Percentiles rank a stretch among this genome's conserved stretches.
Evolutionary conservation across 164 flowering plant species (phyloP).

Genomic region (Dillenia suffruticosa): DNA sequence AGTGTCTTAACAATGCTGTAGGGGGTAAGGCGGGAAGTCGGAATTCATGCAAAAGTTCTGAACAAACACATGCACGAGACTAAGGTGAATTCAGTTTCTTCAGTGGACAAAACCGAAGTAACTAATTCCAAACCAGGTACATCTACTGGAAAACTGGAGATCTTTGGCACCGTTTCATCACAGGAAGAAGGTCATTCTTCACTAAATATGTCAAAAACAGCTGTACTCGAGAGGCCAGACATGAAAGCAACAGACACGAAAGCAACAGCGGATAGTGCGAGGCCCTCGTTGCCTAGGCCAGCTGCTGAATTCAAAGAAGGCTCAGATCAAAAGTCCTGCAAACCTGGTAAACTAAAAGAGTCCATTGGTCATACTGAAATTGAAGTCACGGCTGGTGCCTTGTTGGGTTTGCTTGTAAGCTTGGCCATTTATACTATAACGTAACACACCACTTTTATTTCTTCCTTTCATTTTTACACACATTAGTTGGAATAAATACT

Average conservation of each 20-base stretch:
- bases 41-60: conserved; percentile 64
- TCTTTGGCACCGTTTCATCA: conserved; percentile 10
- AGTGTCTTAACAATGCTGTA: conserved; percentile 19
- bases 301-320: conserved; percentile 10
- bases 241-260: background rate
- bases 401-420: conserved; percentile 63
- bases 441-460: conserved; percentile 5
- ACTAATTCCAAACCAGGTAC: conserved; percentile 18
- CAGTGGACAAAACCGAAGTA: conserved; percentile 11
- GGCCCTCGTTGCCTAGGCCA: background rate
- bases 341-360: conserved; percentile 44
- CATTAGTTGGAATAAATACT: too few species aligned
- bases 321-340: background rate
- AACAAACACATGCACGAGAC: conserved; percentile 31
- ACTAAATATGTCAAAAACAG: conserved; percentile 9
- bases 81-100: conserved; percentile 8
- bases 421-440: conserved; percentile 32
- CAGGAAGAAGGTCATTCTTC: conserved; percentile 14
- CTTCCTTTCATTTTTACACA: background rate
- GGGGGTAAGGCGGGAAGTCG: conserved; percentile 94
- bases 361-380: conserved; percentile 73
- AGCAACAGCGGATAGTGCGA: conserved; percentile 1
- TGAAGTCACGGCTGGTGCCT: conserved; percentile 78
- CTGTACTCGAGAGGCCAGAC: conserved; percentile 11
- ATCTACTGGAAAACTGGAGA: conserved; percentile 17